These are phyloP conservation scores for button mushroom (Agaricus bisporus) DNA, from an alignment of 768 basidiomycete species.

Conservation along the genomic window DNA sequence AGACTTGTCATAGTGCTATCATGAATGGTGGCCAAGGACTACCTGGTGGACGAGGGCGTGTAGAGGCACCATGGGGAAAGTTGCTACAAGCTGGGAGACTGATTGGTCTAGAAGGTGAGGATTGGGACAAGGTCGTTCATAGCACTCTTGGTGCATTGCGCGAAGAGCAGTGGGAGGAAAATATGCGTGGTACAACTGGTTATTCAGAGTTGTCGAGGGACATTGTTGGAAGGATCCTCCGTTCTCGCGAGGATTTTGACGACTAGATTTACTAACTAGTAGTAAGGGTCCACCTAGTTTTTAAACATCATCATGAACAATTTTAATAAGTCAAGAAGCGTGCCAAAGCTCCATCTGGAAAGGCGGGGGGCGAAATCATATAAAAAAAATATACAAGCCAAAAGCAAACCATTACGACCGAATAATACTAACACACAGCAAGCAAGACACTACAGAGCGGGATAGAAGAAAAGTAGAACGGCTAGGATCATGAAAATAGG, in stretches of 20 bases:
- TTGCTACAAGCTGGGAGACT: conserved; percentile 68
- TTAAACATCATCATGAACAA: conserved; percentile 1
- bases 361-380: conserved; percentile 7
- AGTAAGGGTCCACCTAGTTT: background rate
- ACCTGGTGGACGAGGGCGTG: conserved; percentile 41
- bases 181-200: conserved; percentile 46
- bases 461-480: background rate
- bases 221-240: conserved; percentile 54
- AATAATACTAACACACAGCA: conserved; percentile 15
- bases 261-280: conserved; percentile 3
- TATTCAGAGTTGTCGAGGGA: conserved; percentile 56
- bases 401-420: conserved; percentile 13
- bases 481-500: background rate
- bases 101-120: conserved; percentile 51
- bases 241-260: conserved; percentile 30
- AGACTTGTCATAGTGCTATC: conserved; percentile 64
- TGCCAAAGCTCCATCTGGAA: conserved; percentile 15
- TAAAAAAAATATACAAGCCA: conserved; percentile 19
- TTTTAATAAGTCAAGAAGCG: conserved; percentile 3
- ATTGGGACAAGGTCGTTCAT: conserved; percentile 40
- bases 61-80: conserved; percentile 73
- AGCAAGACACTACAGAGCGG: conserved; percentile 8
- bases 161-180: conserved; percentile 52
- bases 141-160: conserved; percentile 40
- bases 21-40: conserved; percentile 21